phyloP scores from a whole-genome alignment of 2,329 filamentous ascomycete genomes.

The Fusarium sp. region DNA sequence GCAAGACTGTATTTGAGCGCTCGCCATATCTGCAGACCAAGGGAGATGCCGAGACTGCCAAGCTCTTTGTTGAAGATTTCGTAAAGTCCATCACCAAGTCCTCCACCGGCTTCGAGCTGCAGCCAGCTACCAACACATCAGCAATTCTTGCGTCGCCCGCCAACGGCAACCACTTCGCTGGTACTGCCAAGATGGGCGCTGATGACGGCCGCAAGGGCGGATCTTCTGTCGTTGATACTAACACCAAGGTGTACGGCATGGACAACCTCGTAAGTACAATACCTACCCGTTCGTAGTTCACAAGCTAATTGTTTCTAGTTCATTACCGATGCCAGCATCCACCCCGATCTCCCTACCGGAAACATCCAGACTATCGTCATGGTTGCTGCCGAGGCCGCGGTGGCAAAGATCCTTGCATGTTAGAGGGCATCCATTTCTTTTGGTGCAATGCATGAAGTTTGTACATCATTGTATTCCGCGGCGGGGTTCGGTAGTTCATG shows the following conservation, averaged over 20 bases:
- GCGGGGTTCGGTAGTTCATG: too few species aligned
- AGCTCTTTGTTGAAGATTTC: slow-evolving; percentile 72
- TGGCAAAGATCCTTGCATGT: slow-evolving; percentile 51
- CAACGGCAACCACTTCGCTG: slow-evolving; percentile 62
- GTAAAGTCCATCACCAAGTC: slow-evolving; percentile 62
- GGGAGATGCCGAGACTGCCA: slow-evolving; percentile 73
- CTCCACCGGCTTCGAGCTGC: slow-evolving; percentile 24
- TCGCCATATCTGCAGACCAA: slow-evolving; percentile 71
- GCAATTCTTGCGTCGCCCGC: slow-evolving; percentile 50
- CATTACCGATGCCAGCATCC: slow-evolving; percentile 75
- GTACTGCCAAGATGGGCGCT: slow-evolving; percentile 71
- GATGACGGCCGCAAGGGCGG: slow-evolving; percentile 67
- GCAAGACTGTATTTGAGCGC: slow-evolving; percentile 70
- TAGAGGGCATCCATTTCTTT: neutral
- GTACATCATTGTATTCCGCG: neutral
- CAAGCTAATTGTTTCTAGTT: slow-evolving; percentile 52
- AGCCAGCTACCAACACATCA: slow-evolving; percentile 48
- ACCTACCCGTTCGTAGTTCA: accelerated
- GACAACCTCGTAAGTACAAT: slow-evolving; percentile 64
- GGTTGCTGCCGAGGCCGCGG: slow-evolving; percentile 71
- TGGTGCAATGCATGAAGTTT: accelerated
- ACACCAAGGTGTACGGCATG: slow-evolving; percentile 74
- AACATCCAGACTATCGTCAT: slow-evolving; percentile 76
- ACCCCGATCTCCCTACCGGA: slow-evolving; percentile 75
- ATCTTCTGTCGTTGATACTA: slow-evolving; percentile 70